phyloP scores from a whole-genome alignment of 257 asterid species.

The Scutellaria galericulata region DNA sequence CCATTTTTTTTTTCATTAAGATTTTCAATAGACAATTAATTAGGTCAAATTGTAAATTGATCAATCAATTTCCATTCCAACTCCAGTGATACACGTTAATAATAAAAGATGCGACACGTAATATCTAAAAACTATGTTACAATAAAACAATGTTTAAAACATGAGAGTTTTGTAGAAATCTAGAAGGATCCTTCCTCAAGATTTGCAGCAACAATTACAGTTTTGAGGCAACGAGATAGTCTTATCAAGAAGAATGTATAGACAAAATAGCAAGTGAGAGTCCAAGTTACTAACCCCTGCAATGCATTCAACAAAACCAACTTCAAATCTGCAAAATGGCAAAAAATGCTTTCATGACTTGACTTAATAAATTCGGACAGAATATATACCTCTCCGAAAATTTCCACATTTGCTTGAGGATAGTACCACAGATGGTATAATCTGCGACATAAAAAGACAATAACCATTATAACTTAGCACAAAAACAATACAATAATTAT shows the following conservation, averaged over 20 bases:
- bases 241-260: slow-evolving; percentile 69
- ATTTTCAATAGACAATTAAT: too few relatives aligned
- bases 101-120: too few relatives aligned
- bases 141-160: too few relatives aligned
- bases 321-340: background rate
- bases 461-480: background rate
- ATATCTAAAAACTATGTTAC: too few relatives aligned
- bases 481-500: background rate
- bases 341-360: too few relatives aligned
- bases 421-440: slow-evolving; percentile 74
- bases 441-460: slow-evolving; percentile 37
- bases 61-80: too few relatives aligned
- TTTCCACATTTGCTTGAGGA: slow-evolving; percentile 69
- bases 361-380: background rate
- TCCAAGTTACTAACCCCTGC: slow-evolving; percentile 80
- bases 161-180: too few relatives aligned
- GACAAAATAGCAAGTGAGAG: slow-evolving; percentile 71
- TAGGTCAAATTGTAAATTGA: too few relatives aligned
- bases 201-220: slow-evolving; percentile 32
- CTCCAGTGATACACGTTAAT: too few relatives aligned
- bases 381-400: slow-evolving; percentile 63
- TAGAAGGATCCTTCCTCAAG: slow-evolving; percentile 16
- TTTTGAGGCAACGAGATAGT: slow-evolving; percentile 64
- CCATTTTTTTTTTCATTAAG: too few relatives aligned
- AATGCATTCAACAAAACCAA: slow-evolving; percentile 16